These are phyloP conservation scores for Myriosclerotinia curreyana DNA, from an alignment of 2,329 filamentous ascomycete genomes.

Conservation along the genomic window DNA sequence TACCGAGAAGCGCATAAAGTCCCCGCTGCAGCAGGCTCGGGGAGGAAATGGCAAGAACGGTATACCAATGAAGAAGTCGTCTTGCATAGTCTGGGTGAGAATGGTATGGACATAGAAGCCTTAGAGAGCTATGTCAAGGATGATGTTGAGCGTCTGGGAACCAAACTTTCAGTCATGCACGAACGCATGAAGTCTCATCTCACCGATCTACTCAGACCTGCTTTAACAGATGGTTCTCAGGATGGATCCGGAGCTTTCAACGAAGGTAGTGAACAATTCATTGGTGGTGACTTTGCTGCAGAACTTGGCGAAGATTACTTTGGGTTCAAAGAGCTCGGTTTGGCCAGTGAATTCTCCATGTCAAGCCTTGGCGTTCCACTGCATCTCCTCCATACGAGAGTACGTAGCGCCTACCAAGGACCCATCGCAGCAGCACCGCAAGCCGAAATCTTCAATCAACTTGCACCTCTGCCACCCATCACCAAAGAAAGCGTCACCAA, in stretches of 20 bases:
- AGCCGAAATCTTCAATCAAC: slow-evolving; percentile 56
- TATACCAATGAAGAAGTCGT: slow-evolving; percentile 84
- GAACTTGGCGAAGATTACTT: slow-evolving; percentile 99
- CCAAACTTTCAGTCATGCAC: slow-evolving; percentile 78
- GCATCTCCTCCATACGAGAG: slow-evolving; percentile 87
- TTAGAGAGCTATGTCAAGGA: slow-evolving; percentile 88
- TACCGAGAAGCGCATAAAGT: slow-evolving; percentile 83
- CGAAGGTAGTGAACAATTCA: slow-evolving; percentile 94
- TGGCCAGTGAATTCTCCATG: slow-evolving; percentile 86
- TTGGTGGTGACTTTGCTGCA: slow-evolving; percentile 94
- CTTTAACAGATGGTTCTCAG: slow-evolving; percentile 72
- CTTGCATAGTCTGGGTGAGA: slow-evolving; percentile 79
- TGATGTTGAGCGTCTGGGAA: slow-evolving; percentile 81
- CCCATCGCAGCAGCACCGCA: slow-evolving; percentile 57
- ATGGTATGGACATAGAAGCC: slow-evolving; percentile 75
- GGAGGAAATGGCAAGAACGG: slow-evolving; percentile 55
- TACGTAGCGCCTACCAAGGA: slow-evolving; percentile 78
- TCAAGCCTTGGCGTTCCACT: slow-evolving; percentile 87
- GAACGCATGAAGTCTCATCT: slow-evolving; percentile 93
- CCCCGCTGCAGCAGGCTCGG: slow-evolving; percentile 46
- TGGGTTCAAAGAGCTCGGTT: slow-evolving; percentile 90
- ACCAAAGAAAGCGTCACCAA: slow-evolving; percentile 72
- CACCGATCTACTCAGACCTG: slow-evolving; percentile 88
- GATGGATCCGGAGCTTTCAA: slow-evolving; percentile 92
- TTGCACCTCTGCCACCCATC: slow-evolving; percentile 71